Percentiles rank a stretch among this genome's conserved stretches.
These are phyloP conservation scores for Linum tenue DNA, from an alignment of 345 rosid genomes.

Conservation along the genomic window DNA sequence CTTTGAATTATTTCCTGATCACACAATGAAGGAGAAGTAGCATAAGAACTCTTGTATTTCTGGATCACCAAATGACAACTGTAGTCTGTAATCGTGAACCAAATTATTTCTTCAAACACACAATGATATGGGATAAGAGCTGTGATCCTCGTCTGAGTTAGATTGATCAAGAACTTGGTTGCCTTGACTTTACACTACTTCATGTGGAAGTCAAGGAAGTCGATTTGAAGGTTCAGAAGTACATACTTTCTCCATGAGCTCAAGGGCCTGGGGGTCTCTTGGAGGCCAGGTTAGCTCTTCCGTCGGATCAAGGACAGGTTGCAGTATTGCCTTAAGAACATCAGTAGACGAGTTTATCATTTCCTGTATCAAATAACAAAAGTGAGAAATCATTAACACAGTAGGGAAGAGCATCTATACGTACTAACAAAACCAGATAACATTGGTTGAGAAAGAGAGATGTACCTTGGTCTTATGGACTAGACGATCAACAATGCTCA, in stretches of 20 bases:
- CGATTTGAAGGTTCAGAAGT: not conserved
- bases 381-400: not conserved
- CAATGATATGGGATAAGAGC: not conserved
- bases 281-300: constrained; percentile 87
- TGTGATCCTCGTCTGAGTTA: not conserved
- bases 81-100: too few species aligned
- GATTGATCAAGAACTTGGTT: too few species aligned
- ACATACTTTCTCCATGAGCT: constrained; percentile 62
- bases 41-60: constrained; percentile 1
- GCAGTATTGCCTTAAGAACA: constrained; percentile 62
- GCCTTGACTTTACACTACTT: too few species aligned
- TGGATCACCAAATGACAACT: not conserved
- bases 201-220: too few species aligned
- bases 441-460: constrained; percentile 8
- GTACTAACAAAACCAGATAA: not conserved
- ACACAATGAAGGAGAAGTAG: constrained; percentile 5
- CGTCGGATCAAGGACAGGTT: constrained; percentile 55
- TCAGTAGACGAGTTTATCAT: constrained; percentile 79
- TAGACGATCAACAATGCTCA: constrained; percentile 72
- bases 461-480: constrained; percentile 75
- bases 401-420: not conserved
- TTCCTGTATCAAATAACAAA: constrained; percentile 39
- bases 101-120: not conserved
- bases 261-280: constrained; percentile 52
- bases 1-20: constrained; percentile 54